Evolutionary conservation across 176 grass and related monocot genomes (phyloP).

Genomic region (Musa schizocarpa): DNA sequence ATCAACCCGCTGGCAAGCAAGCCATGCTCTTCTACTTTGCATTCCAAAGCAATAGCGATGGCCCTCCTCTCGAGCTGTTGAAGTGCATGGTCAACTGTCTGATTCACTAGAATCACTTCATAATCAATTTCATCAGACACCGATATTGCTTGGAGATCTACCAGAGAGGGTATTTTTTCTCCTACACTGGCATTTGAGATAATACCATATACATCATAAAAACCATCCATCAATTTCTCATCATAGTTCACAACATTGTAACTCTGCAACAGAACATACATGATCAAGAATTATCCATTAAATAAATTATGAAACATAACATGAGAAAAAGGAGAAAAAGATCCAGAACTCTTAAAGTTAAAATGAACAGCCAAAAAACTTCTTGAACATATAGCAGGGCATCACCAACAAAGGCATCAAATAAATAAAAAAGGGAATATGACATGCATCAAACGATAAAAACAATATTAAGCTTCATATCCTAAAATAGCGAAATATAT

Average conservation of each 20-base stretch:
- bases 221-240: constrained; percentile 60
- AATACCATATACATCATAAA: constrained; percentile 74
- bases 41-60: constrained; percentile 24
- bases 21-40: constrained; percentile 25
- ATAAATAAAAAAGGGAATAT: not conserved
- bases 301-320: not conserved
- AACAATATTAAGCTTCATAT: not conserved
- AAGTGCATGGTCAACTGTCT: constrained; percentile 38
- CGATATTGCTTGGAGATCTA: constrained; percentile 31
- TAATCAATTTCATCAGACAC: constrained; percentile 17
- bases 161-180: constrained; percentile 56
- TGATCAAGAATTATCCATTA: not conserved
- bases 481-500: not conserved
- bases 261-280: constrained; percentile 33
- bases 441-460: not conserved
- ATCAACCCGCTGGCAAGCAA: constrained; percentile 40
- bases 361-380: not conserved
- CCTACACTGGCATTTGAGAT: constrained; percentile 34
- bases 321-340: not conserved
- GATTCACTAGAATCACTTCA: constrained; percentile 54
- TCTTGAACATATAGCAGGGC: not conserved
- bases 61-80: constrained; percentile 52
- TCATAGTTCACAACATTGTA: constrained; percentile 86
- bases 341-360: not conserved
- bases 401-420: not conserved